Evolutionary conservation across 805 yeast species (phyloP).

Genomic region (Limtongia smithiae): DNA sequence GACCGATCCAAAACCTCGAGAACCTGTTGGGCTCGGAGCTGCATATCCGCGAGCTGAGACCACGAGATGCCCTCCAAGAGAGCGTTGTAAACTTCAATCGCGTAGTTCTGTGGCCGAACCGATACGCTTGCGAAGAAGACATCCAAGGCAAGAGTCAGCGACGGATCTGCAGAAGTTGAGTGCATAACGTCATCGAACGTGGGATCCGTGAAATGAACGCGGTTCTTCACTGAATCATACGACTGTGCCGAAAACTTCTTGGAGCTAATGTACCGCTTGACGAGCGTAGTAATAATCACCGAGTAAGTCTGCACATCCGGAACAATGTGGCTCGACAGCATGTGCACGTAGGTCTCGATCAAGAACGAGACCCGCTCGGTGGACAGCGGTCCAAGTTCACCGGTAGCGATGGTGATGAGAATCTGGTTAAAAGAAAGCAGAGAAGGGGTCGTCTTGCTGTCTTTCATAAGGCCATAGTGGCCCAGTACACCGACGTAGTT

Average conservation of each 20-base stretch:
- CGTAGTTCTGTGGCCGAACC: slow-evolving; percentile 27
- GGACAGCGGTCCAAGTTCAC: not conserved
- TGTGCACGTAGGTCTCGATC: slow-evolving; percentile 12
- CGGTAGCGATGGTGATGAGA: slow-evolving; percentile 7
- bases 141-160: slow-evolving; percentile 34
- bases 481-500: slow-evolving; percentile 12
- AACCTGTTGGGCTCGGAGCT: not conserved
- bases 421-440: slow-evolving; percentile 12
- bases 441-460: slow-evolving; percentile 1
- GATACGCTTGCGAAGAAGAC: slow-evolving; percentile 34
- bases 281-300: slow-evolving; percentile 12
- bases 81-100: slow-evolving; percentile 23
- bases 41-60: not conserved
- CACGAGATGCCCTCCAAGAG: slow-evolving; percentile 28
- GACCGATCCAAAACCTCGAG: slow-evolving; percentile 9
- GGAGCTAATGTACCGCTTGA: slow-evolving; percentile 7
- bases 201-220: slow-evolving; percentile 4
- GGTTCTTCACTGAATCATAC: slow-evolving; percentile 10
- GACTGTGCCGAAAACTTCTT: not conserved
- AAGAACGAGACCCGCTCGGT: slow-evolving; percentile 1
- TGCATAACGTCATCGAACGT: slow-evolving; percentile 5
- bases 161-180: slow-evolving; percentile 18
- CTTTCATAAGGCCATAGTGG: slow-evolving; percentile 11
- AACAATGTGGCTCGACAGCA: slow-evolving; percentile 17
- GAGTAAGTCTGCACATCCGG: slow-evolving; percentile 24